These are phyloP conservation scores for Ehretia macrophylla DNA, from an alignment of 257 asterid genomes.

Conservation along the genomic window DNA sequence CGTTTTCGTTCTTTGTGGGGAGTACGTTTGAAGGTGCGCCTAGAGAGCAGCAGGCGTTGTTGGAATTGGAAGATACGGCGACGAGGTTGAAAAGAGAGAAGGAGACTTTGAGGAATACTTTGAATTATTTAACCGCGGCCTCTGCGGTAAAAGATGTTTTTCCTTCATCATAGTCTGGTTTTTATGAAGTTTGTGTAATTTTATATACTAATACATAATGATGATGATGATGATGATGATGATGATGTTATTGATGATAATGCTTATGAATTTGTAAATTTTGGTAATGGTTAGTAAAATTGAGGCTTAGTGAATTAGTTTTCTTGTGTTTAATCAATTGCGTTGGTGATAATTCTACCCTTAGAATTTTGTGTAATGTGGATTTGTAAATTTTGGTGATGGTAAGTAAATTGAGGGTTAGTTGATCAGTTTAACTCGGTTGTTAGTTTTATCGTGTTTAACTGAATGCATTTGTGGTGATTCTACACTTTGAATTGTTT, in stretches of 20 bases:
- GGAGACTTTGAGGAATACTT: constrained; percentile 87
- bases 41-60: constrained; percentile 91
- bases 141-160: constrained; percentile 97
- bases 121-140: constrained; percentile 89
- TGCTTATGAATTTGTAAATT: constrained; percentile 22
- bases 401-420: too few species aligned
- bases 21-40: constrained; percentile 97
- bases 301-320: background rate
- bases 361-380: background rate
- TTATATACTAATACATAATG: background rate
- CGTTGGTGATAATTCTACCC: background rate
- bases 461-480: background rate
- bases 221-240: background rate
- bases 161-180: constrained; percentile 51
- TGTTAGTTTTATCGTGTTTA: too few species aligned
- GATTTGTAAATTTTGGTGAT: too few species aligned
- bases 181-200: constrained; percentile 1
- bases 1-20: constrained; percentile 91
- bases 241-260: background rate
- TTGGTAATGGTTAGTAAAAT: constrained; percentile 1
- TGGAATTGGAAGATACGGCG: constrained; percentile 89
- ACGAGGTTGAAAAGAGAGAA: constrained; percentile 89
- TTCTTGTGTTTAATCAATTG: background rate
- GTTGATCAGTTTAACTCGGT: too few species aligned
- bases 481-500: too few species aligned